Conservation (phyloP, 768 basidiomycete genomes). For the Panaeolus cyanescens region DNA sequence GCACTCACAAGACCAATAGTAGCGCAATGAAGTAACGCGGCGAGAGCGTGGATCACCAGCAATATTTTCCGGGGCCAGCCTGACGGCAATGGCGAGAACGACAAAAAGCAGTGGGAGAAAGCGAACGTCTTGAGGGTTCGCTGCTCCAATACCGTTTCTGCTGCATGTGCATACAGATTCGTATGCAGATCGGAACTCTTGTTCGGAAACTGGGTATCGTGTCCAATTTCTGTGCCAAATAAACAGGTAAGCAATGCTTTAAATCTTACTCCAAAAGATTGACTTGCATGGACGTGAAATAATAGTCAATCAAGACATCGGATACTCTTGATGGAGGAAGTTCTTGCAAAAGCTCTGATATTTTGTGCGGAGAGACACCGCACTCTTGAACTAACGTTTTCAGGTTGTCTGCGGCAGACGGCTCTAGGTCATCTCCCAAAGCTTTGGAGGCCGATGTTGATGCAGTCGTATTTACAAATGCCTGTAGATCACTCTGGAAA, state of each 20-base stretch:
- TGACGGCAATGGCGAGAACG: constrained; percentile 83
- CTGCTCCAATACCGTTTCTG: constrained; percentile 55
- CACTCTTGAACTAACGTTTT: constrained; percentile 89
- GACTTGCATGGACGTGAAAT: constrained; percentile 71
- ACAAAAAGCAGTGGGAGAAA: constrained; percentile 94
- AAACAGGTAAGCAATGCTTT: constrained; percentile 11
- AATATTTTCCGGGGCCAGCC: constrained; percentile 84
- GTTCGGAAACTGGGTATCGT: constrained; percentile 87
- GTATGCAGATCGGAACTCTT: constrained; percentile 76
- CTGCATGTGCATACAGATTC: constrained; percentile 63
- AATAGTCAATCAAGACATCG: constrained; percentile 81
- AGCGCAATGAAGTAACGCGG: constrained; percentile 80
- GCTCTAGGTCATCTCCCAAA: constrained; percentile 47
- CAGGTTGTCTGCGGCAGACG: constrained; percentile 77
- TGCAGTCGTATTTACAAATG: not conserved
- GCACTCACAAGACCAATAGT: constrained; percentile 93
- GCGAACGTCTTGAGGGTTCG: constrained; percentile 76
- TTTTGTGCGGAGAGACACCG: constrained; percentile 88
- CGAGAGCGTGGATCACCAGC: constrained; percentile 77
- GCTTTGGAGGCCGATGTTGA: constrained; percentile 12
- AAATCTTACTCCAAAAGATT: not conserved
- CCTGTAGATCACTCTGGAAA: not conserved
- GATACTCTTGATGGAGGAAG: constrained; percentile 78
- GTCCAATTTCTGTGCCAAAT: constrained; percentile 78
- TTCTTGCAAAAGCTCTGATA: constrained; percentile 87